phyloP scores from a whole-genome alignment of 1,139 yeast genomes.

The Taiozyma sp. region DNA sequence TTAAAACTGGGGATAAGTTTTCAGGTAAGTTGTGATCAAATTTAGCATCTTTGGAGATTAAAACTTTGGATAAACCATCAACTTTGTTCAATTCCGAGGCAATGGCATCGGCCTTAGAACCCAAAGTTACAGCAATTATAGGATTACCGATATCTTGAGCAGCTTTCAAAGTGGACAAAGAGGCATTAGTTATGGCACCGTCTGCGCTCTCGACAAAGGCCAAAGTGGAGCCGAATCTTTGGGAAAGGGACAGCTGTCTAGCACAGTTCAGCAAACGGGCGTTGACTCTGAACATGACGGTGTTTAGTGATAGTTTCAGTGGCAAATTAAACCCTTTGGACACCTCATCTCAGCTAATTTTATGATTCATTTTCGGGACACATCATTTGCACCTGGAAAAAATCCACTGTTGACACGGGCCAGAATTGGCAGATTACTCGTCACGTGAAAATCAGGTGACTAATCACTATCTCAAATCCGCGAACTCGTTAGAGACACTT shows the following conservation, averaged over 20 bases:
- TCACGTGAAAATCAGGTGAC: not conserved
- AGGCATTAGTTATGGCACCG: conserved; percentile 56
- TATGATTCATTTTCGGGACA: not conserved
- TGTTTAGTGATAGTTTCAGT: not conserved
- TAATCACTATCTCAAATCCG: no score
- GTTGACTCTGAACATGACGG: conserved; percentile 4
- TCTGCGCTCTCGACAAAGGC: conserved; percentile 61
- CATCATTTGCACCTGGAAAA: not conserved
- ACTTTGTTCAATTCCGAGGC: conserved; percentile 37
- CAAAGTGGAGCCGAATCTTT: conserved; percentile 53
- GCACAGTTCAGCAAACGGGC: not conserved
- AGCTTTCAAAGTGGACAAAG: conserved; percentile 63
- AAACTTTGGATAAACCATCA: conserved; percentile 37
- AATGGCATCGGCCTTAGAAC: conserved; percentile 33
- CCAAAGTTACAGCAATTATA: conserved; percentile 56
- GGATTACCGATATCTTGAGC: conserved; percentile 64
- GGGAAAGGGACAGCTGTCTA: conserved; percentile 1
- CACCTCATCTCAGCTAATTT: not conserved
- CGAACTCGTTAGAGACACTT: no score
- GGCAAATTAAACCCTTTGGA: not conserved
- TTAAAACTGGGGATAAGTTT: conserved; percentile 54
- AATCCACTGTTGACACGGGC: no score
- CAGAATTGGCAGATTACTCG: no score
- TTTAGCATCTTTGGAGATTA: conserved; percentile 45
- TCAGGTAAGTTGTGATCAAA: conserved; percentile 64